Conservation (phyloP, 2,329 filamentous ascomycete species). For the Capronia coronata region DNA sequence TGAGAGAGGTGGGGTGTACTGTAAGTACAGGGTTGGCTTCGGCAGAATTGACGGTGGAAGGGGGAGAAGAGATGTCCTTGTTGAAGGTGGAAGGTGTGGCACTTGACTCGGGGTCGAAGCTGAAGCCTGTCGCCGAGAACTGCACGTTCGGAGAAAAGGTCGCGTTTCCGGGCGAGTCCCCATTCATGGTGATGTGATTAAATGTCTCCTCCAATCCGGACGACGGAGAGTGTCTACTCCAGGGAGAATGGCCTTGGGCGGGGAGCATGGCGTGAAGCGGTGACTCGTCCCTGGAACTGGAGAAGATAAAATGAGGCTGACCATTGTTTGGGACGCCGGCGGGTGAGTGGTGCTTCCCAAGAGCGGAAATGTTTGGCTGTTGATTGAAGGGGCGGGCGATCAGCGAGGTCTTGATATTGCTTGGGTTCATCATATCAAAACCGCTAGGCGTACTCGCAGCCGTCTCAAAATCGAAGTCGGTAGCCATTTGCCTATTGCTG, state of each 20-base stretch:
- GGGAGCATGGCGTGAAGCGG: constrained; percentile 33
- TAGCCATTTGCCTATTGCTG: constrained; percentile 44
- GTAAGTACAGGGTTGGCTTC: constrained; percentile 42
- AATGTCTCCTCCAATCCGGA: constrained; percentile 42
- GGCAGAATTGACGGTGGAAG: constrained; percentile 27
- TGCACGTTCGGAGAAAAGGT: constrained; percentile 37
- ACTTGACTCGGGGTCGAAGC: constrained; percentile 41
- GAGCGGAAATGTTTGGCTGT: constrained; percentile 11
- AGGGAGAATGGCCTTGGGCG: constrained; percentile 34
- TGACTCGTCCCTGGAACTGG: constrained; percentile 35
- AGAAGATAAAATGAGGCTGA: constrained; percentile 32
- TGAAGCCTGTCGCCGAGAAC: constrained; percentile 32
- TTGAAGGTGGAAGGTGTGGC: constrained; percentile 27
- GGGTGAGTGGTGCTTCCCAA: constrained; percentile 28
- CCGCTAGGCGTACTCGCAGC: constrained; percentile 43
- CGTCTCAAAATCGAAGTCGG: constrained; percentile 45
- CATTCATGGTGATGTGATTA: constrained; percentile 42
- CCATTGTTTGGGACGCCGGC: constrained; percentile 15
- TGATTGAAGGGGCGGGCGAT: constrained; percentile 11
- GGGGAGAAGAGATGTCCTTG: constrained; percentile 28
- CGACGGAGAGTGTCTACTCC: constrained; percentile 40
- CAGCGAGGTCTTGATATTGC: constrained; percentile 25
- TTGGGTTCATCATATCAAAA: constrained; percentile 32
- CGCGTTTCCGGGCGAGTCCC: constrained; percentile 37
- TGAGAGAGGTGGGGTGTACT: constrained; percentile 63